A percentile compares a stretch with the other conserved stretches of the same genome.
These are phyloP conservation scores for Laburnicola sp. DNA, from an alignment of 2,329 filamentous ascomycete genomes.

Conservation along the genomic window DNA sequence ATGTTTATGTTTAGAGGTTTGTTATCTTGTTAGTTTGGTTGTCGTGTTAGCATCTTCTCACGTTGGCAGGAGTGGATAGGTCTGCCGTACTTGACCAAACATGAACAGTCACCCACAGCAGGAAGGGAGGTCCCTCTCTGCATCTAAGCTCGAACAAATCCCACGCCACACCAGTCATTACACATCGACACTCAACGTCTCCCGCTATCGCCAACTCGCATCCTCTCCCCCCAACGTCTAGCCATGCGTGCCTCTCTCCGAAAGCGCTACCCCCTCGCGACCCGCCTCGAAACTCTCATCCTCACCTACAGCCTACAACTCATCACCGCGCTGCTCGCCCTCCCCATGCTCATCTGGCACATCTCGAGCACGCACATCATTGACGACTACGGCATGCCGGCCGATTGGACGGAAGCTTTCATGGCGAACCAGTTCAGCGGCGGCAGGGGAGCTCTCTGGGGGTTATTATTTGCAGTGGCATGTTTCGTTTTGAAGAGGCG, in stretches of 20 bases:
- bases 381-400: slow-evolving; percentile 23
- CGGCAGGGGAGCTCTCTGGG: slow-evolving; percentile 18
- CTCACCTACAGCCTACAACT: slow-evolving; percentile 13
- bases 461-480: slow-evolving; percentile 10
- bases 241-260: neutral
- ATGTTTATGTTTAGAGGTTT: no score
- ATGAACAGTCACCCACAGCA: no score
- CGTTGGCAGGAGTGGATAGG: no score
- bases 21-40: no score
- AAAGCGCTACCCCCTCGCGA: neutral
- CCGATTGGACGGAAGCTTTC: slow-evolving; percentile 15
- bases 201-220: neutral
- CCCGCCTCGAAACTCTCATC: slow-evolving; percentile 9
- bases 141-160: no score
- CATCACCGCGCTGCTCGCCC: slow-evolving; percentile 19
- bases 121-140: no score
- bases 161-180: no score
- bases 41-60: no score
- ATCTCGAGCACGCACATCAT: slow-evolving; percentile 18
- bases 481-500: neutral
- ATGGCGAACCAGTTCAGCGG: slow-evolving; percentile 9
- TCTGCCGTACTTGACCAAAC: no score
- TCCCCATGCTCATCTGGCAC: slow-evolving; percentile 28
- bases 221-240: neutral
- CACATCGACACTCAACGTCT: no score